Conservation (phyloP, 257 asterid species). For the Orobanche coerulescens region DNA sequence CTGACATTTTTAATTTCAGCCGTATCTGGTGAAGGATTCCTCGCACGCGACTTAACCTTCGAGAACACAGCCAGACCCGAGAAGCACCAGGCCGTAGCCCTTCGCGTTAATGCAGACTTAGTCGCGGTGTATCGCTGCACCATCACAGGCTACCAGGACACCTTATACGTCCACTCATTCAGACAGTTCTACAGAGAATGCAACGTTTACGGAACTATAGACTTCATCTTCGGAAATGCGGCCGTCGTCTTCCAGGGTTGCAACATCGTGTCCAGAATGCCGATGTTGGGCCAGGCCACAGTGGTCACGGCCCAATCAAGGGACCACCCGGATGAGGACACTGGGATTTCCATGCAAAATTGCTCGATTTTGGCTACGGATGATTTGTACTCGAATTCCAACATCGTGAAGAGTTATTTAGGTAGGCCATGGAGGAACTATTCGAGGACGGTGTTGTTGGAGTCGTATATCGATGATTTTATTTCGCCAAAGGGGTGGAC, state of each 20-base stretch:
- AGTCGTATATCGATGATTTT: slow-evolving; percentile 55
- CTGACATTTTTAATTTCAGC: slow-evolving; percentile 34
- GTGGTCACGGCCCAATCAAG: slow-evolving; percentile 76
- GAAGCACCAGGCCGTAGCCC: slow-evolving; percentile 86
- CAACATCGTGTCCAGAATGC: slow-evolving; percentile 59
- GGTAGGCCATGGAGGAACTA: slow-evolving; percentile 87
- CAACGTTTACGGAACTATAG: slow-evolving; percentile 73
- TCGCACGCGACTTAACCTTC: slow-evolving; percentile 72
- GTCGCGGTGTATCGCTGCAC: slow-evolving; percentile 61
- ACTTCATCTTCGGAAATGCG: slow-evolving; percentile 87
- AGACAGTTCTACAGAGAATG: slow-evolving; percentile 87
- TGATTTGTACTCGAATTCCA: slow-evolving; percentile 36
- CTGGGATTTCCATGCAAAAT: slow-evolving; percentile 73
- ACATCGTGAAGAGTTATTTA: slow-evolving; percentile 42
- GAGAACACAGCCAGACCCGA: slow-evolving; percentile 79
- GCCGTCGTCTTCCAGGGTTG: slow-evolving; percentile 74
- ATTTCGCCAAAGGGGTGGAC: slow-evolving; percentile 60
- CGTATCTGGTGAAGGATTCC: slow-evolving; percentile 70
- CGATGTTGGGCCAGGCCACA: slow-evolving; percentile 55
- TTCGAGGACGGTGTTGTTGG: slow-evolving; percentile 53
- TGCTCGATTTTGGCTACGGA: slow-evolving; percentile 59
- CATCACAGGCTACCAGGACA: slow-evolving; percentile 66
- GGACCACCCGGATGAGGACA: slow-evolving; percentile 37
- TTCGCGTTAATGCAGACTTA: slow-evolving; percentile 64
- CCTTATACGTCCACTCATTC: slow-evolving; percentile 65